Base-by-base conservation (phyloP, 1,139 yeast genomes). In the Tardiomyces digboiensis region DNA sequence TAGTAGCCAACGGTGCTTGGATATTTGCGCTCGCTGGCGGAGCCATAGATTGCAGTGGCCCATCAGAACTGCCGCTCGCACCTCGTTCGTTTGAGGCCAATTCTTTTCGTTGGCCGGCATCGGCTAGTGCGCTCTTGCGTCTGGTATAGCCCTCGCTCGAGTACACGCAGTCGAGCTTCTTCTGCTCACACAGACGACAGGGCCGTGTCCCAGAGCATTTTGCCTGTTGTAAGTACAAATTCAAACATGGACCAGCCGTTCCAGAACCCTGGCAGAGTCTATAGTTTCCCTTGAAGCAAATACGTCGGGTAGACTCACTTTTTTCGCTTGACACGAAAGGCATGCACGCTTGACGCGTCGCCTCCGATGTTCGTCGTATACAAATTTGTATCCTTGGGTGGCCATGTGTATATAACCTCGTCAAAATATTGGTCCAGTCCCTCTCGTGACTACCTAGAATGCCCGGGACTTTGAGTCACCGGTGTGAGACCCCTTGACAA, bases 131-230 rank as follows among this genome's bases (percentile, higher is more conserved):
- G n/a, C 20, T 20, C 39, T 18, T 22, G 26, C 43, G 23, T 29
- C 45, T 21, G 23, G 39, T 20, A 13, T 16, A 36, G 7, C 20
- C 47, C 26, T 21, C 38, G 20, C 14, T 19, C 12, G 20, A 45
- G 40, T 45, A 51, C n/a, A 45, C 45, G 37, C 55, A 52, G 22
- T 46, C 46, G 26, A 51, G 42, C 36, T 44, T 42, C 39, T 46
- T 49, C 5, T 42, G 39, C 21, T 43, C 42, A 36, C 55, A 51
- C 19, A 46, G 39, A 19, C 44, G 44, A 39, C 54, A 51, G 2
- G 54, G 55, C 21, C 40, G 44, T 7, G 42, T 44, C 7, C 55
- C 55, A 10, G 51, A 45, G 39, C 55, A 52, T 42, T 49, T 42
- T 19, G 48, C 51, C 51, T 49, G 42, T 20, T 19, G 19, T 39